phyloP scores from a whole-genome alignment of 805 yeast species.

The Barnettozyma botsteinii region DNA sequence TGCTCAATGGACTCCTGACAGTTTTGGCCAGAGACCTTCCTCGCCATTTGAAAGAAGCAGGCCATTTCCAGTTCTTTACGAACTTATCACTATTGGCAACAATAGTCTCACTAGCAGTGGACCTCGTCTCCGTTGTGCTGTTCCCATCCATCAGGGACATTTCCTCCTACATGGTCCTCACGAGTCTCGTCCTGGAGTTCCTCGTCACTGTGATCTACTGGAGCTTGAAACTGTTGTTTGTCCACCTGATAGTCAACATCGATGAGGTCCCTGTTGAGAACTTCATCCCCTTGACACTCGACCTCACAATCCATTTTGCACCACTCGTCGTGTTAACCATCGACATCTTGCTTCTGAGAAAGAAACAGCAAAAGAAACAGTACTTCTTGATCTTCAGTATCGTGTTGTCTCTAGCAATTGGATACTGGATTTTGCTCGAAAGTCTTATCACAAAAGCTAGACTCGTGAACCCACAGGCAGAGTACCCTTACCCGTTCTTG shows the following conservation, averaged over 20 bases:
- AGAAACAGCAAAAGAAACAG: constrained; percentile 32
- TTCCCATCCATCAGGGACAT: too few relatives aligned
- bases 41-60: constrained; percentile 44
- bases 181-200: constrained; percentile 52
- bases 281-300: constrained; percentile 45
- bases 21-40: constrained; percentile 36
- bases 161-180: too few relatives aligned
- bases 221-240: constrained; percentile 53
- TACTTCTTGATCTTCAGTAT: constrained; percentile 36
- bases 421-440: constrained; percentile 51
- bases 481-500: constrained; percentile 65
- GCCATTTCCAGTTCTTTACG: constrained; percentile 69
- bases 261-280: constrained; percentile 20
- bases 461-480: constrained; percentile 7
- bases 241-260: constrained; percentile 39
- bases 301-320: constrained; percentile 52
- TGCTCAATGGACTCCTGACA: constrained; percentile 1
- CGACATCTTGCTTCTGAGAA: constrained; percentile 53
- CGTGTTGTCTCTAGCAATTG: constrained; percentile 34
- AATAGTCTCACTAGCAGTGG: constrained; percentile 21
- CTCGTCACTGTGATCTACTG: constrained; percentile 64
- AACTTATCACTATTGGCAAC: constrained; percentile 52
- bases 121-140: constrained; percentile 33
- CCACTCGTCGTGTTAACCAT: constrained; percentile 48
- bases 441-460: constrained; percentile 1